Conservation (phyloP, 768 basidiomycete species). For the Mrakia frigida region DNA sequence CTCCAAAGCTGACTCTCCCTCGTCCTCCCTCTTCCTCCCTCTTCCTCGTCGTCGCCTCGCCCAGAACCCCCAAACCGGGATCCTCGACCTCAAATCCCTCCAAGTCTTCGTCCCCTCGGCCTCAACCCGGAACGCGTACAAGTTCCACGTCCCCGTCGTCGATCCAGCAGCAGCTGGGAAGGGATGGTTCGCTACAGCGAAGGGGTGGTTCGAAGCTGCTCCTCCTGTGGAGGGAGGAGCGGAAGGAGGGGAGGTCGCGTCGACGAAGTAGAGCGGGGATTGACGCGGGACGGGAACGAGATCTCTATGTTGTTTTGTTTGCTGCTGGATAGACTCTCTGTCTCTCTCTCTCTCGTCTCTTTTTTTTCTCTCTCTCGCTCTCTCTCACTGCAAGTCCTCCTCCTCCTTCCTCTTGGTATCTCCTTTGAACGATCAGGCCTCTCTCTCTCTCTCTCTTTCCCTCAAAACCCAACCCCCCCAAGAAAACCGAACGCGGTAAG, state of each 20-base stretch:
- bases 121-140: neutral
- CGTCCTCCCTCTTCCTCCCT: neutral
- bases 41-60: neutral
- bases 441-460: no score
- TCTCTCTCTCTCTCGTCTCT: no score
- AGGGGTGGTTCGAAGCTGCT: constrained; percentile 1
- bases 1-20: neutral
- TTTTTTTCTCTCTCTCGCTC: no score
- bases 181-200: constrained; percentile 7
- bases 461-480: no score
- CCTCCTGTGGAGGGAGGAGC: no score
- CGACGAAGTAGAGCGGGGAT: neutral
- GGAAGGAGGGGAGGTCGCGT: neutral
- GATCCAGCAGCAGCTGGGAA: constrained; percentile 11
- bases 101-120: constrained; percentile 15
- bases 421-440: no score
- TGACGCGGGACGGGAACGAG: no score
- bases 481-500: no score
- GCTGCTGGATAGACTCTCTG: no score
- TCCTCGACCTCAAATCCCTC: constrained; percentile 17
- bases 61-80: constrained; percentile 1
- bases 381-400: no score
- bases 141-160: constrained; percentile 21
- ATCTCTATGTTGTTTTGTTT: no score
- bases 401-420: no score